Evolutionary conservation across 73 alveolate genomes (phyloP).

Genomic region (Symbiodinium pilosum): DNA sequence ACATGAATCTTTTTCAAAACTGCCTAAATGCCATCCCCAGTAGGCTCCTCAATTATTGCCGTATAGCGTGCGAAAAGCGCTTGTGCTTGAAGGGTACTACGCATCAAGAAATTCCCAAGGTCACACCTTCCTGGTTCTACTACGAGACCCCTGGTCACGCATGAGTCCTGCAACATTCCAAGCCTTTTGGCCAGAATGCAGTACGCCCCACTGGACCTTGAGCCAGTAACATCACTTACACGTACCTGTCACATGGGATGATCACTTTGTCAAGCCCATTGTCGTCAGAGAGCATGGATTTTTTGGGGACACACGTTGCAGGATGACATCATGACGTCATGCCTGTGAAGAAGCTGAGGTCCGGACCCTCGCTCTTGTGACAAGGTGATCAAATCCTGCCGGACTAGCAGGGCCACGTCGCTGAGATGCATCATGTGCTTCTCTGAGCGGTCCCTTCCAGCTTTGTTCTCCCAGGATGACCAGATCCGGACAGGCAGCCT

Average conservation of each 20-base stretch:
- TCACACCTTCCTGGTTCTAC: too few relatives aligned
- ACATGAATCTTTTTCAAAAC: background rate
- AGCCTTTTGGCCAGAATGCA: background rate
- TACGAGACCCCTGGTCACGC: too few relatives aligned
- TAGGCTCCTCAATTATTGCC: background rate
- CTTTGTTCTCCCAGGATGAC: conserved; percentile 13
- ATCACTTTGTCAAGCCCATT: too few relatives aligned
- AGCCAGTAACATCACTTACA: background rate
- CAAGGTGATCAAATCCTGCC: conserved; percentile 17
- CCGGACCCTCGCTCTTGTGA: conserved; percentile 15
- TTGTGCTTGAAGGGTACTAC: too few relatives aligned
- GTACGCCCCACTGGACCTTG: background rate
- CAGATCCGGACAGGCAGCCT: background rate
- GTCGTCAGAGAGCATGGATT: too few relatives aligned
- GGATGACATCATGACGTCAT: too few relatives aligned
- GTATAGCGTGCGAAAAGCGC: too few relatives aligned
- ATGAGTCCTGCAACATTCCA: background rate
- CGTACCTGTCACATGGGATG: too few relatives aligned
- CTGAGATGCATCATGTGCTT: too few relatives aligned
- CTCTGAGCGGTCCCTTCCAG: background rate
- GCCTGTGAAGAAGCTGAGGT: too few relatives aligned
- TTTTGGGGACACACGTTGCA: too few relatives aligned
- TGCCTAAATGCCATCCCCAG: background rate
- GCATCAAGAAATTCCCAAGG: too few relatives aligned
- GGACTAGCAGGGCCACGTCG: background rate